Evolutionary conservation across 2,329 filamentous ascomycete genomes (phyloP).

Genomic region (Fusarium cyanostomum): DNA sequence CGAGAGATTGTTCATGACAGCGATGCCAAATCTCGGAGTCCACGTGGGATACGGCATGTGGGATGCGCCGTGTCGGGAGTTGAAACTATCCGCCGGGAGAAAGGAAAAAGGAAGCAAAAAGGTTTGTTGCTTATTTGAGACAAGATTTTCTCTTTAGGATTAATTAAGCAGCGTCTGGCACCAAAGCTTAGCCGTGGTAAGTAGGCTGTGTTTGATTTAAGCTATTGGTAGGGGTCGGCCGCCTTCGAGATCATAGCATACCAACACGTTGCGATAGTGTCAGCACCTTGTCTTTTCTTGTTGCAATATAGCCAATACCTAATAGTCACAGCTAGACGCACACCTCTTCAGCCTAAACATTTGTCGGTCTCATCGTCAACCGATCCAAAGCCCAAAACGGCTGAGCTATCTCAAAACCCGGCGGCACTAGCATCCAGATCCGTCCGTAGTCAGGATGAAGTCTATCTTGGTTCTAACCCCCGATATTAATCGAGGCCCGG

Average conservation of each 20-base stretch:
- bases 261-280: not conserved
- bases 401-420: too few relatives aligned
- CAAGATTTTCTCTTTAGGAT: not conserved
- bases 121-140: constrained; percentile 7
- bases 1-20: too few relatives aligned
- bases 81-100: constrained; percentile 11
- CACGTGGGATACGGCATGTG: constrained; percentile 16
- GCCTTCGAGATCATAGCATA: constrained; percentile 4
- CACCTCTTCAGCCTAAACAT: too few relatives aligned
- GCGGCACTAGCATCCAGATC: too few relatives aligned
- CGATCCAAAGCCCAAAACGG: too few relatives aligned
- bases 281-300: too few relatives aligned
- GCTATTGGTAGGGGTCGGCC: constrained; percentile 30
- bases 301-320: too few relatives aligned
- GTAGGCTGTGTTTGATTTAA: constrained; percentile 20
- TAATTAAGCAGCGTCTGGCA: constrained; percentile 1
- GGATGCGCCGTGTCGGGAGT: constrained; percentile 20
- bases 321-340: too few relatives aligned
- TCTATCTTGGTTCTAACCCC: too few relatives aligned
- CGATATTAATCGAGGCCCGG: too few relatives aligned
- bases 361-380: too few relatives aligned
- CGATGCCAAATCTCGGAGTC: not conserved
- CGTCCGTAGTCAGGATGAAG: too few relatives aligned
- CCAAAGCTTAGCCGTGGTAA: constrained; percentile 8
- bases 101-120: constrained; percentile 6